These are phyloP conservation scores for Fabrea salina DNA, from an alignment of 169 alveolate genomes.

Conservation along the genomic window DNA sequence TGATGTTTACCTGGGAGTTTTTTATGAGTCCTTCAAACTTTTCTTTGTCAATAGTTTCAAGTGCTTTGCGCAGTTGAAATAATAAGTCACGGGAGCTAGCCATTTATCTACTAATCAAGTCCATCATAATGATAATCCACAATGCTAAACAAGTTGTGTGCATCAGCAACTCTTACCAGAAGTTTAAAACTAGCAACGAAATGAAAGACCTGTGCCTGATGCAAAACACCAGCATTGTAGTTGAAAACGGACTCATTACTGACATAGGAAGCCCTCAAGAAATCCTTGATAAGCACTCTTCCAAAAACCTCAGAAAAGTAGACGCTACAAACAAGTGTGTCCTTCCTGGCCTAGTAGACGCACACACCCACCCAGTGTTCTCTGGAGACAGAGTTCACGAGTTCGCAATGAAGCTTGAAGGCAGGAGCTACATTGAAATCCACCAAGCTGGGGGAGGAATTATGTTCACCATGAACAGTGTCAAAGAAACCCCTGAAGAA, in stretches of 20 bases:
- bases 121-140: neutral
- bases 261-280: neutral
- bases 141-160: neutral
- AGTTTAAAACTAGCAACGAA: neutral
- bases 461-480: constrained; percentile 18
- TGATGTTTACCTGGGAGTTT: neutral
- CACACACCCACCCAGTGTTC: constrained; percentile 40
- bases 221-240: neutral
- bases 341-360: constrained; percentile 41
- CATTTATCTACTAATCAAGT: too few species aligned
- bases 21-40: neutral
- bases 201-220: neutral
- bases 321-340: constrained; percentile 32
- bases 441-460: constrained; percentile 40
- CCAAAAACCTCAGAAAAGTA: neutral
- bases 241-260: neutral
- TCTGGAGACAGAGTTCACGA: constrained; percentile 43
- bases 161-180: neutral
- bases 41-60: neutral
- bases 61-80: too few species aligned
- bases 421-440: constrained; percentile 37
- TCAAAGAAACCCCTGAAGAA: constrained; percentile 16
- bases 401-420: constrained; percentile 43
- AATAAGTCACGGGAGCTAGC: too few species aligned
- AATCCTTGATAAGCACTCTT: neutral